Percentiles rank a stretch among this genome's conserved stretches.
Evolutionary conservation across 441 rosid genomes (phyloP).

Genomic region (Lepidium campestre): DNA sequence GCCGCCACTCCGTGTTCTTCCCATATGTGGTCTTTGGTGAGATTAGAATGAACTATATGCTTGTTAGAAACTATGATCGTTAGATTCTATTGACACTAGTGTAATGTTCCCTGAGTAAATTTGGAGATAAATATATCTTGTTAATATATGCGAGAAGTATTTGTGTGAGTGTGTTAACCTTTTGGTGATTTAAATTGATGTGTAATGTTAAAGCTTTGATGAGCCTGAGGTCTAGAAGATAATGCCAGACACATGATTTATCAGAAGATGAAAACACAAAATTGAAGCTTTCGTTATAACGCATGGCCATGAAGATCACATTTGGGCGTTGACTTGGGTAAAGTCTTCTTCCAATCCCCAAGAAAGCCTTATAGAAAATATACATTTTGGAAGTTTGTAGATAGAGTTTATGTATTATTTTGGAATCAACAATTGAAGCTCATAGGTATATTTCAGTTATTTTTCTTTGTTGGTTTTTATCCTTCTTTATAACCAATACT

Average conservation of each 20-base stretch:
- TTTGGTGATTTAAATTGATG: neutral
- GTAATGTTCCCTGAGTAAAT: constrained; percentile 99
- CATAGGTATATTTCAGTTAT: neutral
- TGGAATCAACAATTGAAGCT: neutral
- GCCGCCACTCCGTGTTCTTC: constrained; percentile 92
- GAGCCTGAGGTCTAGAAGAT: constrained; percentile 93
- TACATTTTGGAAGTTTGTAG: neutral
- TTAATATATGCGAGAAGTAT: neutral
- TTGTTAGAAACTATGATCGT: constrained; percentile 89
- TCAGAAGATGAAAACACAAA: constrained; percentile 87
- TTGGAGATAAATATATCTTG: neutral
- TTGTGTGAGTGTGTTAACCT: constrained; percentile 9
- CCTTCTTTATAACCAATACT: neutral
- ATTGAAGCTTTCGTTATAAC: constrained; percentile 97
- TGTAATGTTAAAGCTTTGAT: constrained; percentile 57
- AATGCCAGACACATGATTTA: constrained; percentile 91
- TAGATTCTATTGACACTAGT: constrained; percentile 89
- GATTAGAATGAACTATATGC: constrained; percentile 99
- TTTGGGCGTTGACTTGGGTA: constrained; percentile 99
- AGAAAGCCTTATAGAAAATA: neutral
- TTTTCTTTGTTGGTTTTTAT: neutral
- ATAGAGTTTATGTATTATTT: neutral
- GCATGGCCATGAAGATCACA: constrained; percentile 99
- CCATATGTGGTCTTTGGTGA: constrained; percentile 97
- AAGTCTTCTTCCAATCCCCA: constrained; percentile 45